phyloP scores from a whole-genome alignment of 345 rosid species.

The Citrus glauca region DNA sequence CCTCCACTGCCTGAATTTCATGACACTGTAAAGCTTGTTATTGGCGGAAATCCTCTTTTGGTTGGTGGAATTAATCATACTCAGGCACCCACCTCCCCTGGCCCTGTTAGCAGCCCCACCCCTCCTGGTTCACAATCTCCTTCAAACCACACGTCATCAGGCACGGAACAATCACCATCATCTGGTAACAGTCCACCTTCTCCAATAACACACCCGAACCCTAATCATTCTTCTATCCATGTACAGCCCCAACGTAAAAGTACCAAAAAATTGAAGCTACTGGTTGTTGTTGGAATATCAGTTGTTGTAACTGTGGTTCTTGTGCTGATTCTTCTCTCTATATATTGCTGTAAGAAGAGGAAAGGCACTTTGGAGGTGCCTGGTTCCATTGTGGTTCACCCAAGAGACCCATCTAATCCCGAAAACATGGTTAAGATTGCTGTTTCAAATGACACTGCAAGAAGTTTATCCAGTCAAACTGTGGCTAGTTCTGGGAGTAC shows the following conservation, averaged over 20 bases:
- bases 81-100: conserved; percentile 11
- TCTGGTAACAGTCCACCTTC: conserved; percentile 19
- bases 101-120: conserved; percentile 16
- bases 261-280: conserved; percentile 8
- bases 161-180: conserved; percentile 5
- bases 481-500: conserved; percentile 30
- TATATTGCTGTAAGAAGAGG: conserved; percentile 29
- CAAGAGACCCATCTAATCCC: conserved; percentile 35
- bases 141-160: background rate
- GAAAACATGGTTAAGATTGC: conserved; percentile 28
- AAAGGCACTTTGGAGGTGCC: conserved; percentile 15
- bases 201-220: conserved; percentile 9
- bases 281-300: conserved; percentile 15
- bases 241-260: conserved; percentile 8
- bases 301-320: conserved; percentile 14
- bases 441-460: conserved; percentile 18
- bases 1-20: conserved; percentile 47
- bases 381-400: conserved; percentile 31
- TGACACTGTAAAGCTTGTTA: conserved; percentile 29
- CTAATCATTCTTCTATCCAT: conserved; percentile 10
- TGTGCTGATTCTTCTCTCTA: conserved; percentile 15
- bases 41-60: conserved; percentile 42
- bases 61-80: conserved; percentile 13
- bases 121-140: conserved; percentile 18
- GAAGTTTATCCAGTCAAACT: conserved; percentile 28